Evolutionary conservation across 768 basidiomycete species (phyloP).

Genomic region (Termitomyces sp.): DNA sequence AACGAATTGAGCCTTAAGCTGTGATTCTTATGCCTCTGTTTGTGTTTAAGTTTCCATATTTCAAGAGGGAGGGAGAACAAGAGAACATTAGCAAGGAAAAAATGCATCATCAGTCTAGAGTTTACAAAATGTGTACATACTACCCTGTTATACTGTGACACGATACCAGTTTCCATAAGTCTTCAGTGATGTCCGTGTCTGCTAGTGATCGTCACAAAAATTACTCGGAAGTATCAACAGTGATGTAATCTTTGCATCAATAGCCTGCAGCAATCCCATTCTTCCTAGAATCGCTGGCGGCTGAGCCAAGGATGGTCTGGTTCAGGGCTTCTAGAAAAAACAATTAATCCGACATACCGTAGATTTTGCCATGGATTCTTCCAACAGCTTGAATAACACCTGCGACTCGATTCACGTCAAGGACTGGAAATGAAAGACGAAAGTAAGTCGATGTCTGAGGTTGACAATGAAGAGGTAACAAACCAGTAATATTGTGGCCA

Average conservation of each 20-base stretch:
- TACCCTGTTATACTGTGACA: not conserved
- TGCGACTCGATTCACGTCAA: constrained; percentile 65
- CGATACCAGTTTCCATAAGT: not conserved
- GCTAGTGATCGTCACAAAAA: not conserved
- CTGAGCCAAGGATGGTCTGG: constrained; percentile 28
- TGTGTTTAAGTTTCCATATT: no score
- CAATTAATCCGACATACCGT: constrained; percentile 40
- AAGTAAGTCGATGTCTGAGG: not conserved
- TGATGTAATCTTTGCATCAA: constrained; percentile 22
- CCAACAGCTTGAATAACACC: constrained; percentile 72
- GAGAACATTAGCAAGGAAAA: no score
- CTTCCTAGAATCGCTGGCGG: constrained; percentile 89
- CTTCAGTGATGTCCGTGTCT: not conserved
- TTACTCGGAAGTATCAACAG: not conserved
- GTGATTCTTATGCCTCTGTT: no score
- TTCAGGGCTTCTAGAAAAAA: not conserved
- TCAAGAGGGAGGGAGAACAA: no score
- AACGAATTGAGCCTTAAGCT: no score
- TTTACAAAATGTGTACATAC: no score
- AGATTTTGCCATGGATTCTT: constrained; percentile 48
- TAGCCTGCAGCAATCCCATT: constrained; percentile 90
- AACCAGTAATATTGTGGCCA: constrained; percentile 73
- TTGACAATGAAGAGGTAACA: constrained; percentile 8
- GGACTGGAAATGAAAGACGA: constrained; percentile 29
- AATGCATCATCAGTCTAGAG: no score